Conservation (phyloP, 2,329 filamentous ascomycete species). For the Cordyceps cicadae region DNA sequence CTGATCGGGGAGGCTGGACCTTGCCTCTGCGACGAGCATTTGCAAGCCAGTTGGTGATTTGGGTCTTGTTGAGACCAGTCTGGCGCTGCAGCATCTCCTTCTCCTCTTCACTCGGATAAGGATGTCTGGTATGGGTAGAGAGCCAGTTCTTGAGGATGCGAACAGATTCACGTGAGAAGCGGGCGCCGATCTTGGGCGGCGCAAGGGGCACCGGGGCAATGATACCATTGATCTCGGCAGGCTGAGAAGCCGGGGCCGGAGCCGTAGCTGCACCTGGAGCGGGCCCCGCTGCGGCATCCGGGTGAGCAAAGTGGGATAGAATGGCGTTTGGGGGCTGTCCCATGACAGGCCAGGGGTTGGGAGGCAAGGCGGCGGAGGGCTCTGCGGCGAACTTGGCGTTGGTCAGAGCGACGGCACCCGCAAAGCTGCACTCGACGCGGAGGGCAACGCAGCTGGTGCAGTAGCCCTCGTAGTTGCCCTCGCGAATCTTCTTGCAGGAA, state of each 20-base stretch:
- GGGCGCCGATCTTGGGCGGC: constrained; percentile 57
- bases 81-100: constrained; percentile 70
- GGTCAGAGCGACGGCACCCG: constrained; percentile 21
- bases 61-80: constrained; percentile 72
- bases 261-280: neutral
- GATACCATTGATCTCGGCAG: constrained; percentile 16
- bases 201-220: constrained; percentile 20
- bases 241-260: neutral
- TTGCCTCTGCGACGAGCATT: constrained; percentile 81
- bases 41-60: constrained; percentile 88
- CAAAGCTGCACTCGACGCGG: constrained; percentile 51
- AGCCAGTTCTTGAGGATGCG: constrained; percentile 81
- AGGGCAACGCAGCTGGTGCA: constrained; percentile 56
- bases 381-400: constrained; percentile 28
- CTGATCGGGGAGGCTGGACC: constrained; percentile 57
- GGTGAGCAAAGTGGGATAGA: neutral
- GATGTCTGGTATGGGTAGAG: constrained; percentile 67
- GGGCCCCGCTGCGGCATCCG: neutral
- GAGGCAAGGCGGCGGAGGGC: constrained; percentile 31
- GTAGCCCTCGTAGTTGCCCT: constrained; percentile 52
- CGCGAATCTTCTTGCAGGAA: constrained; percentile 52
- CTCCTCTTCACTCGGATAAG: constrained; percentile 82
- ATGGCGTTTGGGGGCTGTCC: constrained; percentile 34
- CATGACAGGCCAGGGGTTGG: constrained; percentile 38
- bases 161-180: constrained; percentile 74